A percentile compares a stretch with the other conserved stretches of the same genome.
These are phyloP conservation scores for Pleomassaria siparia DNA, from an alignment of 2,329 filamentous ascomycete species.

Conservation along the genomic window DNA sequence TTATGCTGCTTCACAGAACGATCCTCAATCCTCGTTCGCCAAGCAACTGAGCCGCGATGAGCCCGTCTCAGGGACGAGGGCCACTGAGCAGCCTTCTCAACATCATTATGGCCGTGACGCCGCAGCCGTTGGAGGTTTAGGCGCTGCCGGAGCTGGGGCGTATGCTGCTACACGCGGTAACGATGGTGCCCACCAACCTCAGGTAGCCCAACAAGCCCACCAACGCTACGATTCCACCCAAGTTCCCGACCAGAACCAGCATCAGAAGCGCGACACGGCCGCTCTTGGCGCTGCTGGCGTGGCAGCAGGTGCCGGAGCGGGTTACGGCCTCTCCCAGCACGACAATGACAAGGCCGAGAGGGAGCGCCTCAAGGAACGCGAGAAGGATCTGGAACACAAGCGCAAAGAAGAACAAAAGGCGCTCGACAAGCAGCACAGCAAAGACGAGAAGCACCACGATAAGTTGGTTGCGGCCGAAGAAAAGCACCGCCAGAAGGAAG, in stretches of 20 bases:
- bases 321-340: conserved; percentile 16
- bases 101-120: conserved; percentile 21
- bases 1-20: conserved; percentile 5
- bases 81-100: conserved; percentile 3
- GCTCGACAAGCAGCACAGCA: conserved; percentile 10
- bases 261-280: conserved; percentile 31
- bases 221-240: conserved; percentile 24
- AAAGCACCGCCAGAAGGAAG: conserved; percentile 17
- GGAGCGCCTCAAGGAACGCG: conserved; percentile 17
- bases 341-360: conserved; percentile 22
- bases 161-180: conserved; percentile 4
- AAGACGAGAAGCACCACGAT: conserved; percentile 20
- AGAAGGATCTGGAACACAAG: conserved; percentile 23
- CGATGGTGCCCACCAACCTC: conserved; percentile 5
- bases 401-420: conserved; percentile 17
- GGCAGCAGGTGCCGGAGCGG: conserved; percentile 6
- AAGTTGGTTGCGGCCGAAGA: conserved; percentile 24
- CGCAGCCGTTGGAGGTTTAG: conserved; percentile 18
- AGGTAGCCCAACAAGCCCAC: conserved; percentile 6
- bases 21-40: not conserved
- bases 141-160: conserved; percentile 10
- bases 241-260: conserved; percentile 18
- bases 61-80: conserved; percentile 4
- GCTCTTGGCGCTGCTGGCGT: conserved; percentile 18
- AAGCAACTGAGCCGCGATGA: not conserved